Percentiles rank a stretch among this genome's conserved stretches.
Evolutionary conservation across 176 grass and related monocot genomes (phyloP).

Genomic region (Oryza glumipatula): DNA sequence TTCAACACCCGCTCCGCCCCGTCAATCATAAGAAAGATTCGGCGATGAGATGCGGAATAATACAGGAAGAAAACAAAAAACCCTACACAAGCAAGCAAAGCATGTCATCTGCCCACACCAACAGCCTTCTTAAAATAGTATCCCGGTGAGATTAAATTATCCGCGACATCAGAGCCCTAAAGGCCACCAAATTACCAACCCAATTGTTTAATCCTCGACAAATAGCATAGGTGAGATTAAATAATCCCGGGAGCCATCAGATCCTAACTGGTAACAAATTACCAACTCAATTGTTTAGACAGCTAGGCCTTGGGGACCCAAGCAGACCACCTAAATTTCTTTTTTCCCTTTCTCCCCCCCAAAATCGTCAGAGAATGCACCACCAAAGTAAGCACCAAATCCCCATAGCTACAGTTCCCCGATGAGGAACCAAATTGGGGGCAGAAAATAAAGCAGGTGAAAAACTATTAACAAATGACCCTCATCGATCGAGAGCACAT

Average conservation of each 20-base stretch:
- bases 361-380: neutral
- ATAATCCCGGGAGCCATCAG: neutral
- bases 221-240: constrained; percentile 9
- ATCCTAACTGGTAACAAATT: constrained; percentile 33
- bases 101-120: constrained; percentile 18
- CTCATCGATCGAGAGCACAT: neutral
- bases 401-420: constrained; percentile 10
- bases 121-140: constrained; percentile 42
- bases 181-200: constrained; percentile 38
- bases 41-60: neutral
- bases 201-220: constrained; percentile 41
- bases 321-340: neutral
- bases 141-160: constrained; percentile 21
- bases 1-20: neutral
- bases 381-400: constrained; percentile 17
- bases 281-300: constrained; percentile 41
- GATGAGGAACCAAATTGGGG: constrained; percentile 28
- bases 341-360: neutral
- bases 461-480: constrained; percentile 41
- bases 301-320: constrained; percentile 33
- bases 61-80: constrained; percentile 27
- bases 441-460: neutral
- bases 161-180: constrained; percentile 26
- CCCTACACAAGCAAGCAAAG: constrained; percentile 8
- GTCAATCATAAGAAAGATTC: constrained; percentile 35